phyloP scores from a whole-genome alignment of 768 basidiomycete genomes.

The Podaxis sp. region DNA sequence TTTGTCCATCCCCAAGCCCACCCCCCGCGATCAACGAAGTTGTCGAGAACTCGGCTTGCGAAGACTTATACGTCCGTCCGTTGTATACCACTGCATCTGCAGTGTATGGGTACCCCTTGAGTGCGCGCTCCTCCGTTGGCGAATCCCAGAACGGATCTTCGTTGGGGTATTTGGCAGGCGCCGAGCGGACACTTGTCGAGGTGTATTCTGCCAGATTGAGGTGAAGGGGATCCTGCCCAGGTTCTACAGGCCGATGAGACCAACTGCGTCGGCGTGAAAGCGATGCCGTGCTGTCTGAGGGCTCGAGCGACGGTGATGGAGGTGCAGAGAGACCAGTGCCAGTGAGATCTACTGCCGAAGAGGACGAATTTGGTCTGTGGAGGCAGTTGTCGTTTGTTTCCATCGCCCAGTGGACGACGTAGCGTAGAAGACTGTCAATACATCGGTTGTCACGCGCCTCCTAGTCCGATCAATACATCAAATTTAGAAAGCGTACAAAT shows the following conservation, averaged over 20 bases:
- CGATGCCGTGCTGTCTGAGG: slow-evolving; percentile 40
- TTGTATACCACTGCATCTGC: slow-evolving; percentile 31
- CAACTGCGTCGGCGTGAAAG: slow-evolving; percentile 62
- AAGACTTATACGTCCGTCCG: slow-evolving; percentile 38
- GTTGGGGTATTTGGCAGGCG: slow-evolving; percentile 7
- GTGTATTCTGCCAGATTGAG: slow-evolving; percentile 28
- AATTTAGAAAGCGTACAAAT: no score
- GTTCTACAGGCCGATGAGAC: slow-evolving; percentile 44
- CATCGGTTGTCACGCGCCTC: neutral
- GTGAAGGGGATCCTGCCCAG: slow-evolving; percentile 47
- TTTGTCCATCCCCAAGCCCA: slow-evolving; percentile 37
- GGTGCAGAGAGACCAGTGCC: slow-evolving; percentile 48
- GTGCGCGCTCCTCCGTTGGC: slow-evolving; percentile 32
- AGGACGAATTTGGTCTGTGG: neutral
- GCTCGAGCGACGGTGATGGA: slow-evolving; percentile 54
- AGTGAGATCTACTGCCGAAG: slow-evolving; percentile 41
- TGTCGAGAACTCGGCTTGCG: slow-evolving; percentile 50
- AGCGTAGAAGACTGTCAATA: neutral
- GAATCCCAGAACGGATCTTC: slow-evolving; percentile 46
- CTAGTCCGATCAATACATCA: neutral
- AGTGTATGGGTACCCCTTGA: slow-evolving; percentile 30
- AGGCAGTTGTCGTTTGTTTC: neutral
- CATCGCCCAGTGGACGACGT: neutral
- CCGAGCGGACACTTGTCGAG: neutral
- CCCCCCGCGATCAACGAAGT: slow-evolving; percentile 43